These are phyloP conservation scores for Abrus precatorius DNA, from an alignment of 306 rosid species.

Conservation along the genomic window DNA sequence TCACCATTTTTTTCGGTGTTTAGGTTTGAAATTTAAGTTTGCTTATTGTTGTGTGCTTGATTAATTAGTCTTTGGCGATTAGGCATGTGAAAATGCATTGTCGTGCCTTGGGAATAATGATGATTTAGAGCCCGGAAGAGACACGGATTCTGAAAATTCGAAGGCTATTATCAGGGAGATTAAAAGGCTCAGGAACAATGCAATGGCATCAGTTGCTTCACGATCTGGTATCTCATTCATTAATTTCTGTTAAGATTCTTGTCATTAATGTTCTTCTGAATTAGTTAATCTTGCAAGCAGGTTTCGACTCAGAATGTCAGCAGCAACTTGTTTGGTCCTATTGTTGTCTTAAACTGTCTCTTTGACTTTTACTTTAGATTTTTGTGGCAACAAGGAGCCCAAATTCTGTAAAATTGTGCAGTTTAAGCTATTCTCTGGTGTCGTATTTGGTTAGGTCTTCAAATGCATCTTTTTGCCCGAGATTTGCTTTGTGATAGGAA, in stretches of 20 bases:
- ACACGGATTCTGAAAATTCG: conserved; percentile 42
- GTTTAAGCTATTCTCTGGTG: conserved; percentile 6
- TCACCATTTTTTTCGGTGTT: not conserved
- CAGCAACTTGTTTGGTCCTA: conserved; percentile 16
- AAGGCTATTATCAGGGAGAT: conserved; percentile 54
- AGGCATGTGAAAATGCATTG: conserved; percentile 83
- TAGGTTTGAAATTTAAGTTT: conserved; percentile 13
- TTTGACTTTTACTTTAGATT: not conserved
- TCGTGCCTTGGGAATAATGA: conserved; percentile 54
- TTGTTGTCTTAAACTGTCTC: conserved; percentile 2
- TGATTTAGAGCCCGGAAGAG: conserved; percentile 49
- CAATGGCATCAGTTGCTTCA: conserved; percentile 65
- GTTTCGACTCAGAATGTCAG: conserved; percentile 3
- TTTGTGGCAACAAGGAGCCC: conserved; percentile 19
- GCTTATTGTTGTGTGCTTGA: conserved; percentile 33
- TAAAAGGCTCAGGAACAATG: conserved; percentile 62
- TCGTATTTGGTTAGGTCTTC: conserved; percentile 31
- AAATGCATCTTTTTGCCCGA: not conserved
- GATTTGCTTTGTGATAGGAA: conserved; percentile 12
- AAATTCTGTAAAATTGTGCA: conserved; percentile 22
- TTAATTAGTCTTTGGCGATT: conserved; percentile 42
- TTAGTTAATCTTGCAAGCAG: not conserved
- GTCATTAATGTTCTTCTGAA: conserved; percentile 26
- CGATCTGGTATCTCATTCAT: conserved; percentile 64
- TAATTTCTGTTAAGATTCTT: conserved; percentile 14